A percentile compares a stretch with the other conserved stretches of the same genome.
Conservation (phyloP, 441 rosid species). For the Biscutella laevigata region DNA sequence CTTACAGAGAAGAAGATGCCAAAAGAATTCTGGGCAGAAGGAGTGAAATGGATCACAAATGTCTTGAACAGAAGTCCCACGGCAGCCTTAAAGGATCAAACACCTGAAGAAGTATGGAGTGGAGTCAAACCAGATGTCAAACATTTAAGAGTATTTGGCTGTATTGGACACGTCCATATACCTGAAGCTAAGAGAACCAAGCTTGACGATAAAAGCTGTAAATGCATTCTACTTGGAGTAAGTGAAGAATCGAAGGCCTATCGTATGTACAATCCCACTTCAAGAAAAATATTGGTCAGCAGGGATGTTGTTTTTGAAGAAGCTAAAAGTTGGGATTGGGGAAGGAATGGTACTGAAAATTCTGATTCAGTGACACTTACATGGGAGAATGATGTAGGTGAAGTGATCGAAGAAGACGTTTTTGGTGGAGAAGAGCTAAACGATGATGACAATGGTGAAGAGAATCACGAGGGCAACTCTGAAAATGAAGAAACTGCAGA, state of each 20-base stretch:
- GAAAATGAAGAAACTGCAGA: too few species aligned
- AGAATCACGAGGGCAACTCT: too few species aligned
- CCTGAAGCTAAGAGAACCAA: neutral
- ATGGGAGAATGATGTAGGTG: neutral
- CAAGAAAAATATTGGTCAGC: neutral
- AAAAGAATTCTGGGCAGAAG: constrained; percentile 10
- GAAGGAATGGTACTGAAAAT: neutral
- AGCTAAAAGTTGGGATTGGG: neutral
- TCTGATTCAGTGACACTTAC: neutral
- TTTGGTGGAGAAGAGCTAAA: too few species aligned
- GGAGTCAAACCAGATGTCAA: neutral
- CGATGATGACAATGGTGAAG: too few species aligned
- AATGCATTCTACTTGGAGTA: neutral
- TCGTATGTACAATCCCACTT: neutral
- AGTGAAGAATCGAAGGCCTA: neutral
- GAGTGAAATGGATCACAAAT: neutral
- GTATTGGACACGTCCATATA: neutral
- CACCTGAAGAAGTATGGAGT: neutral
- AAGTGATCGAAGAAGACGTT: neutral
- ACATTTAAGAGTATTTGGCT: neutral
- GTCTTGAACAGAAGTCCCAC: neutral
- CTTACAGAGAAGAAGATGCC: neutral
- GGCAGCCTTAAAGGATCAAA: neutral
- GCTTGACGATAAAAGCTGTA: neutral
- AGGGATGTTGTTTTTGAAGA: too few species aligned